Conservation (phyloP, 495 filamentous ascomycete genomes). For the Cercophora scortea region DNA sequence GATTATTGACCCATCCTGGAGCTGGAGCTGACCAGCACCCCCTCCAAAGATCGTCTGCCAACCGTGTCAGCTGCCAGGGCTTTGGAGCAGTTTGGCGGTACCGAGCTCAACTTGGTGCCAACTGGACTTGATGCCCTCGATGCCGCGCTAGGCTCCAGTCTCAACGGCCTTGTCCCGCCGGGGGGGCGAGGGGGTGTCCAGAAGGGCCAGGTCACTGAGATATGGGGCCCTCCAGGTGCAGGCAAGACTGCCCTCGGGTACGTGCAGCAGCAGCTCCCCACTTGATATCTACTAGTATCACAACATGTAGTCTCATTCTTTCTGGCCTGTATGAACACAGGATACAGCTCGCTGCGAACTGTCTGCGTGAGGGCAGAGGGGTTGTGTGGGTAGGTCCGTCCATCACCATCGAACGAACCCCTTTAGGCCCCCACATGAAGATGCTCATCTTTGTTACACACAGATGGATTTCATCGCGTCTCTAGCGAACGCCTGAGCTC, state of each 20-base stretch:
- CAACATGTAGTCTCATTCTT: neutral
- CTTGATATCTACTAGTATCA: neutral
- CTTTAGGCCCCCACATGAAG: conserved; percentile 2
- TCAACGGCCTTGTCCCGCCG: conserved; percentile 3
- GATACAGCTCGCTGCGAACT: conserved; percentile 59
- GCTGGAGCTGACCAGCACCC: neutral
- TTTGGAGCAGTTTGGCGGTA: conserved; percentile 50
- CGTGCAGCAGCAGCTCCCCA: neutral
- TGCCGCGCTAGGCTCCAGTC: conserved; percentile 14
- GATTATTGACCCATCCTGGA: neutral
- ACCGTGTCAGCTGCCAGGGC: conserved; percentile 85
- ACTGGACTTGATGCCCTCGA: conserved; percentile 64
- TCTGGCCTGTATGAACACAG: conserved; percentile 27
- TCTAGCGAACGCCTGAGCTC: conserved; percentile 18
- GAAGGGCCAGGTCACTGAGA: conserved; percentile 75
- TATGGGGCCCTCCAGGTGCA: conserved; percentile 80
- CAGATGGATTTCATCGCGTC: conserved; percentile 29
- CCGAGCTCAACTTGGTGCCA: conserved; percentile 43
- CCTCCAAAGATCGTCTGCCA: conserved; percentile 61
- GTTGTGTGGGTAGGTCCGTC: conserved; percentile 84
- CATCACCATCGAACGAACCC: neutral
- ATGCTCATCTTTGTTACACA: conserved; percentile 4
- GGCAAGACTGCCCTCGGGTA: conserved; percentile 86
- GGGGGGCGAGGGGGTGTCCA: conserved; percentile 47
- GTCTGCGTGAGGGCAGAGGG: conserved; percentile 50